Percentiles rank a stretch among this genome's conserved stretches.
Conservation (phyloP, 78 protist genomes). For the Speleostelium caveatum region DNA sequence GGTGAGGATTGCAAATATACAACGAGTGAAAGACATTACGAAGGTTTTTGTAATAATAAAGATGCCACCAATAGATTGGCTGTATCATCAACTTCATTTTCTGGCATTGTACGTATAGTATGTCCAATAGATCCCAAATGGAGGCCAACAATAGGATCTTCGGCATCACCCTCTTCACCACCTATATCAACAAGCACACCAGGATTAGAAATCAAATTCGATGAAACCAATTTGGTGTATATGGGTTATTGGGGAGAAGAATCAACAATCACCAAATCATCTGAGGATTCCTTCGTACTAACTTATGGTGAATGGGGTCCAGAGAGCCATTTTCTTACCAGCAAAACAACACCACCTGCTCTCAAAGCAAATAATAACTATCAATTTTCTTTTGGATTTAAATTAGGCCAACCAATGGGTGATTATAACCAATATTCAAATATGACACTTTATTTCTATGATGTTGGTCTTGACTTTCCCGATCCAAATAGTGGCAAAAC, state of each 20-base stretch:
- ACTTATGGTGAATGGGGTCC: conserved; percentile 10
- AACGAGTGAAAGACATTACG: too few relatives aligned
- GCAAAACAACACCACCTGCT: conserved; percentile 23
- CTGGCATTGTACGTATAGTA: not conserved
- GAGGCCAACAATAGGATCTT: conserved; percentile 15
- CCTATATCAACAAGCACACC: conserved; percentile 4
- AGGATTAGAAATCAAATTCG: not conserved
- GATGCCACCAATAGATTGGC: not conserved
- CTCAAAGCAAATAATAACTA: conserved; percentile 22
- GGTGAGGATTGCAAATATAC: not conserved
- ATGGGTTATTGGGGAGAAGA: conserved; percentile 18
- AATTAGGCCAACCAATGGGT: conserved; percentile 25
- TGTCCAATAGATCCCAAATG: conserved; percentile 11
- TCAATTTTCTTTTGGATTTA: conserved; percentile 17
- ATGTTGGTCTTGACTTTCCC: conserved; percentile 14
- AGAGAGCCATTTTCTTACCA: not conserved
- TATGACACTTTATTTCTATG: conserved; percentile 21
- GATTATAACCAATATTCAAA: not conserved
- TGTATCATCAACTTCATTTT: not conserved
- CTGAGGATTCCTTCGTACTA: conserved; percentile 14
- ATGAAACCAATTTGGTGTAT: conserved; percentile 16
- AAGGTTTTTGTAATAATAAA: not conserved
- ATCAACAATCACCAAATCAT: conserved; percentile 4
- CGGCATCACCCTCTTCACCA: conserved; percentile 10
- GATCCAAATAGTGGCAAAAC: conserved; percentile 14